A percentile compares a stretch with the other conserved stretches of the same genome.
These are phyloP conservation scores for Cyclotella sp. DNA, from an alignment of 108 stramenopile species.

Conservation along the genomic window DNA sequence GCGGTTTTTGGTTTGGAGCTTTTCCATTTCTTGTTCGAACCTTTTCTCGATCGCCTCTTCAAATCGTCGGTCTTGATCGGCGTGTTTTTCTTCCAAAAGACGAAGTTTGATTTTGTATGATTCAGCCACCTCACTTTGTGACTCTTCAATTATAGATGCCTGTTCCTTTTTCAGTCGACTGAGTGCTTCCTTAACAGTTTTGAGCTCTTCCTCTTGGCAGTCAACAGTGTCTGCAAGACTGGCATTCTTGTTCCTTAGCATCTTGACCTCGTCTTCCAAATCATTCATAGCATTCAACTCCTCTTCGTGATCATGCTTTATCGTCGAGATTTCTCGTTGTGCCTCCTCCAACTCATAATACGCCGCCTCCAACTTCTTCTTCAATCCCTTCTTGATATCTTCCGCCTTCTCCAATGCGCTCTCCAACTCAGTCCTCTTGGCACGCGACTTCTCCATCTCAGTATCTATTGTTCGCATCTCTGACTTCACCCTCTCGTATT, in stretches of 20 bases:
- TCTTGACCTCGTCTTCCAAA: slow-evolving; percentile 30
- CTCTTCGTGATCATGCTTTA: slow-evolving; percentile 28
- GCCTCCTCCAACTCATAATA: slow-evolving; percentile 46
- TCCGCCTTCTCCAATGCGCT: slow-evolving; percentile 28
- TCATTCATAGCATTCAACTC: slow-evolving; percentile 18
- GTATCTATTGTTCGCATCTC: slow-evolving; percentile 2
- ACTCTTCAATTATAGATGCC: slow-evolving; percentile 21
- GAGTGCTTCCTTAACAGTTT: slow-evolving; percentile 24
- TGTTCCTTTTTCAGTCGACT: slow-evolving; percentile 22
- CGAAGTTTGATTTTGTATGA: slow-evolving; percentile 47
- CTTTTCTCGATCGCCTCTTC: slow-evolving; percentile 33
- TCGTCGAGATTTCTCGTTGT: slow-evolving; percentile 25
- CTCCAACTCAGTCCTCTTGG: slow-evolving; percentile 34
- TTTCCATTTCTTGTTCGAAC: slow-evolving; percentile 32
- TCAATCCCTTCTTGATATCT: slow-evolving; percentile 40
- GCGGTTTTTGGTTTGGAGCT: slow-evolving; percentile 27
- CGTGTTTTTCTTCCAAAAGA: slow-evolving; percentile 37
- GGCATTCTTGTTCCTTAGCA: slow-evolving; percentile 22
- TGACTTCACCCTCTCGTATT: slow-evolving; percentile 15
- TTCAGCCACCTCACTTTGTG: slow-evolving; percentile 46
- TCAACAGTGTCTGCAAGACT: slow-evolving; percentile 27
- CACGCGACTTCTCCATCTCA: slow-evolving; percentile 26
- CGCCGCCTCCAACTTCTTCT: slow-evolving; percentile 44
- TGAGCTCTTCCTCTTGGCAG: slow-evolving; percentile 36
- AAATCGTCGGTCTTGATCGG: slow-evolving; percentile 27